A percentile compares a stretch with the other conserved stretches of the same genome.
Evolutionary conservation across 305 asterid species (phyloP).

Genomic region (Plantago coronopus): DNA sequence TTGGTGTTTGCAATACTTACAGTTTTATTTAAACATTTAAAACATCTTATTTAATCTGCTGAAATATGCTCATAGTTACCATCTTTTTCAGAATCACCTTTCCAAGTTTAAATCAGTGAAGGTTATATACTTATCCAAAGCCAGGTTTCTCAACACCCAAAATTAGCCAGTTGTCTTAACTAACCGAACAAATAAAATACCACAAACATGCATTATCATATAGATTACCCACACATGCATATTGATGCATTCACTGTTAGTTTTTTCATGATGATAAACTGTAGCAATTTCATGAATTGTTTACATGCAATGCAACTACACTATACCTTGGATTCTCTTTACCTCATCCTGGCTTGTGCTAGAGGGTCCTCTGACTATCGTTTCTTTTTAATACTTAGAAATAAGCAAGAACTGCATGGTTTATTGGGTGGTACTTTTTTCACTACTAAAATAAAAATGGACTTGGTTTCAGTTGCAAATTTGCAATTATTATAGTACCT

Average conservation of each 20-base stretch:
- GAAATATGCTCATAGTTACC: too few relatives aligned
- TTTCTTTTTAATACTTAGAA: conserved; percentile 15
- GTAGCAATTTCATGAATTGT: background rate
- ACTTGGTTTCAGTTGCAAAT: too few relatives aligned
- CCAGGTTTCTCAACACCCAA: background rate
- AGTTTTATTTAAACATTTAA: too few relatives aligned
- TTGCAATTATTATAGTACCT: conserved; percentile 19
- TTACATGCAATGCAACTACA: background rate
- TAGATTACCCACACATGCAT: too few relatives aligned
- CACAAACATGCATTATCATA: too few relatives aligned
- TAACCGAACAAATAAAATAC: too few relatives aligned
- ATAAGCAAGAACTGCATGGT: conserved; percentile 19
- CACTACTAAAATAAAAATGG: too few relatives aligned
- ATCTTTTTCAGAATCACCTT: background rate
- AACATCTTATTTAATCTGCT: too few relatives aligned
- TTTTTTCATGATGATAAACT: background rate
- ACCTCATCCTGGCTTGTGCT: conserved; percentile 11
- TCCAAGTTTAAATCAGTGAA: background rate
- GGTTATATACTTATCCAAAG: background rate
- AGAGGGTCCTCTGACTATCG: background rate
- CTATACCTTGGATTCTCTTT: conserved; percentile 10
- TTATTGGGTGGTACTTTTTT: too few relatives aligned
- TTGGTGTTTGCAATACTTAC: background rate
- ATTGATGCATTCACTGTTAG: background rate
- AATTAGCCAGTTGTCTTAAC: too few relatives aligned